Evolutionary conservation across 495 filamentous ascomycete genomes (phyloP).

Genomic region (Aspergillus saccharolyticus): DNA sequence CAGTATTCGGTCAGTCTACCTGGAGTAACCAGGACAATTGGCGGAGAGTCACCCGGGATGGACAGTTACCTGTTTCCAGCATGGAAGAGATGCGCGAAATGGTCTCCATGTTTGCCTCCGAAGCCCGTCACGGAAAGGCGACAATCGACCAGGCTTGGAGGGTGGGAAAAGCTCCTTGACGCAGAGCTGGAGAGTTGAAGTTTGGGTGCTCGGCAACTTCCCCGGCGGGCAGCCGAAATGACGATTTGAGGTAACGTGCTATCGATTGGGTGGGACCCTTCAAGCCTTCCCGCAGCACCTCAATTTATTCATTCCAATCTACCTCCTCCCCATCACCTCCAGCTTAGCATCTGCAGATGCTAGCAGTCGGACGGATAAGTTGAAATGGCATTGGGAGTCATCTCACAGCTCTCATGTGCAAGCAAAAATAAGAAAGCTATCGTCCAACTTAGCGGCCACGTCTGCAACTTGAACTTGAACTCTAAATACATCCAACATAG

Average conservation of each 20-base stretch:
- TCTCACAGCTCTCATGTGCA: neutral
- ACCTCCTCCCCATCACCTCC: neutral
- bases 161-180: conserved; percentile 13
- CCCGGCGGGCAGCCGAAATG: conserved; percentile 14
- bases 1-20: conserved; percentile 15
- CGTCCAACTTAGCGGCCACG: neutral
- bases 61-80: conserved; percentile 78
- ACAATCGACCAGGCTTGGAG: conserved; percentile 17
- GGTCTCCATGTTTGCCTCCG: conserved; percentile 70
- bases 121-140: conserved; percentile 19
- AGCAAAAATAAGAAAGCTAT: neutral
- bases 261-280: neutral
- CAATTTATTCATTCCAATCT: neutral
- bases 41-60: neutral
- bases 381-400: neutral
- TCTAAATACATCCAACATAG: conserved; percentile 6
- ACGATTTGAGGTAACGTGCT: conserved; percentile 6
- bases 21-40: conserved; percentile 1
- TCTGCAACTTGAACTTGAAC: too few relatives aligned
- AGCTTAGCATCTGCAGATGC: neutral
- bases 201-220: conserved; percentile 12
- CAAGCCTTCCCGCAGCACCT: neutral
- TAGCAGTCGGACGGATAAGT: neutral
- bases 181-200: conserved; percentile 4
- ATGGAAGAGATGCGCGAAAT: conserved; percentile 88